Evolutionary conservation across 768 basidiomycete species (phyloP).

Genomic region (Kwoniella sp.): DNA sequence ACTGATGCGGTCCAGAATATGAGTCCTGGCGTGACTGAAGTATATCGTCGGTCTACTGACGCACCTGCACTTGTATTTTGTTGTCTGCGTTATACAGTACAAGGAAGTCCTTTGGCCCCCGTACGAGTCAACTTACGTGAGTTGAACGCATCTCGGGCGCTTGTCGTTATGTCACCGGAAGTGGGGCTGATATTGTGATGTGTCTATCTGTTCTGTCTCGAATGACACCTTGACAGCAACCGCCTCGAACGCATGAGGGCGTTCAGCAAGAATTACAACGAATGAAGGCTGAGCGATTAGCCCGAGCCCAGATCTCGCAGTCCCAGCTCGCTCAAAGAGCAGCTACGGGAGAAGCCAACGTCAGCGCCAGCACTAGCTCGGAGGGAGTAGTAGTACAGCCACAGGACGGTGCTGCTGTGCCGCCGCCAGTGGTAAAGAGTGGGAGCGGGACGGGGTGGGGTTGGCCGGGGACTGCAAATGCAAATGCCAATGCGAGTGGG

Average conservation of each 20-base stretch:
- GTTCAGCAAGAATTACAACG: constrained; percentile 38
- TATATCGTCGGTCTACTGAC: no score
- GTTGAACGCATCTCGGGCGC: constrained; percentile 9
- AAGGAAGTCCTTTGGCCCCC: constrained; percentile 43
- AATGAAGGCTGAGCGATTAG: constrained; percentile 31
- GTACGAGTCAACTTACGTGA: constrained; percentile 39
- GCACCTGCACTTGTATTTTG: no score
- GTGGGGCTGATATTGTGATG: neutral
- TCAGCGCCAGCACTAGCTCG: neutral
- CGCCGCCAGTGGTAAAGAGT: neutral
- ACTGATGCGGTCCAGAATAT: no score
- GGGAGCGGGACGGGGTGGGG: neutral
- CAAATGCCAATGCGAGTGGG: neutral
- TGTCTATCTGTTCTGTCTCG: neutral
- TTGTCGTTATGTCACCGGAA: neutral
- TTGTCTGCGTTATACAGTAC: no score
- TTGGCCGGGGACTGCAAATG: neutral
- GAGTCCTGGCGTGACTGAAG: no score
- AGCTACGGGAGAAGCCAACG: neutral
- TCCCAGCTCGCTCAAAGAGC: neutral
- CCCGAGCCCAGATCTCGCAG: constrained; percentile 10
- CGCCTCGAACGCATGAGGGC: constrained; percentile 34
- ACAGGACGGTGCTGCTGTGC: neutral
- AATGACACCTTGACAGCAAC: constrained; percentile 27
- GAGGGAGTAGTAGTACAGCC: neutral